Base-by-base conservation (phyloP, 495 filamentous ascomycete genomes). In the Talaromyces ruber region DNA sequence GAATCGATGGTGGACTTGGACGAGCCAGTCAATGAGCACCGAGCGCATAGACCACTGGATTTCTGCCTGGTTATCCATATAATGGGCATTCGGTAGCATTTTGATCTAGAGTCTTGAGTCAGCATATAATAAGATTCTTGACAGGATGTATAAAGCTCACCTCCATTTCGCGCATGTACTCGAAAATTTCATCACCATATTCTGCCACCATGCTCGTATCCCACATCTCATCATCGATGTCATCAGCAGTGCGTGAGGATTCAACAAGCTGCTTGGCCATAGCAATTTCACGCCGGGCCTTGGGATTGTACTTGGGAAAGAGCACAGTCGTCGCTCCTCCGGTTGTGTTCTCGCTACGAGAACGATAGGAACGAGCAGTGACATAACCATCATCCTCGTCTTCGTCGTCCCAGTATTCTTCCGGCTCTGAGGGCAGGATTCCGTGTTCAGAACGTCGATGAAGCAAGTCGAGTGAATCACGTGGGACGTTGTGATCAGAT, bases 181-280 rank as follows among this genome's bases (percentile, higher is more conserved):
- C 77, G 67, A 97, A 98, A 64, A 99, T 99, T 70, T 99, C 94
- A 4, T 94, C 88, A 54, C 87, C 86, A 68, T 99, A 99, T 69
- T 98, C 93, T 16, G 92, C 88, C 32, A 99, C 94, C 95, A 99
- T 97, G 69, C 89, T 96, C n/a, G 92, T 89, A 70, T 99, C 94
- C 79, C 86, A 95, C 24, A 81, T 78, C 68, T 97, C 94, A 64
- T 98, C 94, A 59, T 95, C 88, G 54, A 90, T 78, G 59, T 91
- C 89, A 61, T 88, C 84, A 18, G 67, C 63, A 0, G 81, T 79
- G 66, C 81, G 76, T 61, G 82, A 71, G 57, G 72, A 73, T 62
- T 91, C 84, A 0, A 97, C 91, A 50, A 86, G 74, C 8, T 76
- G 67, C 73, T 83, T 88, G 11, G 92, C 92, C 9, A 78, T 71